Base-by-base conservation (phyloP, 2,329 filamentous ascomycete genomes). In the Geoglossum cookeanum region DNA sequence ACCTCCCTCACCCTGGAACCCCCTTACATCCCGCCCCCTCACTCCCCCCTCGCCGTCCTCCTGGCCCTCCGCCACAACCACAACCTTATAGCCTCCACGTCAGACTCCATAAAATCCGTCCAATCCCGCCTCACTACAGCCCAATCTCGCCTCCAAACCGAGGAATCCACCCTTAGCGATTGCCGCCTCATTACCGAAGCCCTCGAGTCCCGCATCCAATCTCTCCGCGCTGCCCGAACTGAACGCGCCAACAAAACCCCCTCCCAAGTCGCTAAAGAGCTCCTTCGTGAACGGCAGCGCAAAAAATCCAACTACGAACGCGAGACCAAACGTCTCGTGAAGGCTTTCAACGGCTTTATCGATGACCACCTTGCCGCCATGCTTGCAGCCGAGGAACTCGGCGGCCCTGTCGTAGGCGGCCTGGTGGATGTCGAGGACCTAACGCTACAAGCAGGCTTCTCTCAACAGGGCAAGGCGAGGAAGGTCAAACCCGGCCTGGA, bases 321-420 rank as follows among this genome's bases (percentile, higher is more conserved):
- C 55, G 78, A 83, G 61, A 83, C 81, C 1, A 71, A 73, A 1
- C 74, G 71, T 47, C 71, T 92, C 15, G 77, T 85, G 57, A 77
- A 75, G 58, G 75, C 78, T 0, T 75, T 94, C 57, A 78, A 83
- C 61, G 72, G 71, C 15, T 94, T 94, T 64, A 82, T 91, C 58
- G 79, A 86, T 60, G 72, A 79, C 48, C 77, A 80, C 45, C 75
- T 94, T 0, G 84, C 85, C 1, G 70, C 78, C 2, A 85, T 91
- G 80, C 74, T 94, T 48, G 87, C 87, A 5, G 85, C 86, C 0
- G 88, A 94, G 70, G 85, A 89, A 64, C 75, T 90, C 1, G 88
- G 88, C 6, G 87, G 88, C 0, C 87, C 88, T 0, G 83, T 89
- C 9, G 86, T 90, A 0, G 86, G 88, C 3, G 84, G 87, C 62